A percentile compares a stretch with the other conserved stretches of the same genome.
Conservation (phyloP, 768 basidiomycete genomes). For the Tylopilus sp. region DNA sequence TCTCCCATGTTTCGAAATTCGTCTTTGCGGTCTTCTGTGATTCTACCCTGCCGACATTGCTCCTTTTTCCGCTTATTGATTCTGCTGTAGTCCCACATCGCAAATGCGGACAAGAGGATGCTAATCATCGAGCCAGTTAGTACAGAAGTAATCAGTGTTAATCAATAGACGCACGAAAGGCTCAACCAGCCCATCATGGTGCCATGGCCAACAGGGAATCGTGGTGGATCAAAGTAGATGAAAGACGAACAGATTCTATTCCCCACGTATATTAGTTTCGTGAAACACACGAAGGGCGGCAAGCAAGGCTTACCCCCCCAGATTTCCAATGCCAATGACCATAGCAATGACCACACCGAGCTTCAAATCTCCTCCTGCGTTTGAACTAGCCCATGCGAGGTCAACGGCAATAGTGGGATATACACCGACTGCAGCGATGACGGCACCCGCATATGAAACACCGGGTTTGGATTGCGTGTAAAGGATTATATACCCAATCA, state of each 20-base stretch:
- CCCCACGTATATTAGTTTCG: constrained; percentile 1
- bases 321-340: background rate
- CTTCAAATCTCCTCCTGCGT: background rate
- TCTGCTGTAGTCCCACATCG: constrained; percentile 54
- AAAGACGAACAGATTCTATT: constrained; percentile 41
- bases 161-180: constrained; percentile 19
- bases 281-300: background rate
- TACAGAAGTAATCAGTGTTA: constrained; percentile 18
- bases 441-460: background rate
- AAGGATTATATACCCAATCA: background rate
- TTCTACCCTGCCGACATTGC: constrained; percentile 40
- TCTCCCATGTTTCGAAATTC: constrained; percentile 45
- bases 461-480: background rate
- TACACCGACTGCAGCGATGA: background rate
- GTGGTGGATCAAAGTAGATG: constrained; percentile 37
- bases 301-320: background rate
- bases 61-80: constrained; percentile 44
- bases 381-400: background rate
- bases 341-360: background rate
- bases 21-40: constrained; percentile 36
- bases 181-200: too few species aligned
- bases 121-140: constrained; percentile 30
- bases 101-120: constrained; percentile 29
- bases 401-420: background rate
- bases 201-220: constrained; percentile 37